Conservation (phyloP, 805 yeast genomes). For the Grigorovia yakushimaensis region DNA sequence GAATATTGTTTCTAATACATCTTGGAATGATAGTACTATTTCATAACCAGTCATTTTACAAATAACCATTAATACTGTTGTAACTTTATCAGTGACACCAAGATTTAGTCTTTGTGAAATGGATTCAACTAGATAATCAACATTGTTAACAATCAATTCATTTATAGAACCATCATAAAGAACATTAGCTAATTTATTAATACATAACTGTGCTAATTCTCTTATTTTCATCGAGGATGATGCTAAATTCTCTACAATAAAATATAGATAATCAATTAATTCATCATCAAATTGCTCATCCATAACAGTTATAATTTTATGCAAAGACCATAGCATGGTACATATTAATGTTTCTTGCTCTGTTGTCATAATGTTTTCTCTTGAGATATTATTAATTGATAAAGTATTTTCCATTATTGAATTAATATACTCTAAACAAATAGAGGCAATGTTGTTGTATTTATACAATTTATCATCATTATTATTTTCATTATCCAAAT, state of each 20-base stretch:
- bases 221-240: conserved; percentile 38
- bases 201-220: conserved; percentile 43
- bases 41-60: conserved; percentile 61
- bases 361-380: conserved; percentile 11
- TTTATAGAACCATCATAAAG: conserved; percentile 50
- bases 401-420: background rate
- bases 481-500: conserved; percentile 17
- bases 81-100: conserved; percentile 63
- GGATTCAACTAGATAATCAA: conserved; percentile 74
- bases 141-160: conserved; percentile 50
- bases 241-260: conserved; percentile 65
- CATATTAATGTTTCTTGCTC: conserved; percentile 18
- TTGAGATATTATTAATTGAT: conserved; percentile 29
- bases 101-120: conserved; percentile 62
- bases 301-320: conserved; percentile 9
- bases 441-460: background rate
- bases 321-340: conserved; percentile 7
- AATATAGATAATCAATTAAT: conserved; percentile 61
- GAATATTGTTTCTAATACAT: conserved; percentile 65
- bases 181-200: conserved; percentile 39
- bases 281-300: conserved; percentile 34
- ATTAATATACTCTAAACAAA: background rate
- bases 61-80: conserved; percentile 60
- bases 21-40: conserved; percentile 56
- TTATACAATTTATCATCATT: background rate